These are phyloP conservation scores for Ceratobasidium sp. DNA, from an alignment of 1,284 basidiomycete genomes.

Conservation along the genomic window DNA sequence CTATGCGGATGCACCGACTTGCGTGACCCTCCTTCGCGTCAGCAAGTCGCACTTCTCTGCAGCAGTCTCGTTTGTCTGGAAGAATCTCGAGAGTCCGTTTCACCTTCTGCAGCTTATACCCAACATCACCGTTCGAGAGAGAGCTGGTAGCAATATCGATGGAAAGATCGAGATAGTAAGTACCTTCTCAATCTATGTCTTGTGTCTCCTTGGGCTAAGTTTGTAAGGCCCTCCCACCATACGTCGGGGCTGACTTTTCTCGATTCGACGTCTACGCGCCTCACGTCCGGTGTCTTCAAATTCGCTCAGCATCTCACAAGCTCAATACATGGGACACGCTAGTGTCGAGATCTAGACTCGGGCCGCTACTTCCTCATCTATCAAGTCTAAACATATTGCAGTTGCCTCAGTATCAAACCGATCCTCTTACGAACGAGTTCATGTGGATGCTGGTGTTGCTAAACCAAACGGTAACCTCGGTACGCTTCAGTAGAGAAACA, in stretches of 20 bases:
- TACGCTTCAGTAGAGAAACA: background rate
- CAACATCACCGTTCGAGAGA: no score
- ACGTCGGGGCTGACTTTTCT: background rate
- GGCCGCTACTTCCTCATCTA: background rate
- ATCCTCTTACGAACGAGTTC: background rate
- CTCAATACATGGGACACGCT: background rate
- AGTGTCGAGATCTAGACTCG: background rate
- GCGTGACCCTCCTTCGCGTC: no score
- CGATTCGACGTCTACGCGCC: background rate
- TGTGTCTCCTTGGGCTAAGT: no score
- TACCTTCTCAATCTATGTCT: no score
- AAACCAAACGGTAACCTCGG: background rate
- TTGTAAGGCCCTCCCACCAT: background rate
- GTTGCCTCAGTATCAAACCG: background rate
- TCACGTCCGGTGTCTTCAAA: background rate
- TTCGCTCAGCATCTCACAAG: background rate
- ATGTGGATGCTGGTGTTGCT: background rate
- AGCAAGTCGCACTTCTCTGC: no score
- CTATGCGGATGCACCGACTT: no score
- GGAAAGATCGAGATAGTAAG: no score
- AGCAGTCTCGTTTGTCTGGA: no score
- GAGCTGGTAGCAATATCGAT: no score
- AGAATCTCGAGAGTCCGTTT: no score
- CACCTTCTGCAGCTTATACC: no score
- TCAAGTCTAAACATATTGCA: background rate